phyloP scores from a whole-genome alignment of 2,329 filamentous ascomycete species.

The Ramularia endophylla region DNA sequence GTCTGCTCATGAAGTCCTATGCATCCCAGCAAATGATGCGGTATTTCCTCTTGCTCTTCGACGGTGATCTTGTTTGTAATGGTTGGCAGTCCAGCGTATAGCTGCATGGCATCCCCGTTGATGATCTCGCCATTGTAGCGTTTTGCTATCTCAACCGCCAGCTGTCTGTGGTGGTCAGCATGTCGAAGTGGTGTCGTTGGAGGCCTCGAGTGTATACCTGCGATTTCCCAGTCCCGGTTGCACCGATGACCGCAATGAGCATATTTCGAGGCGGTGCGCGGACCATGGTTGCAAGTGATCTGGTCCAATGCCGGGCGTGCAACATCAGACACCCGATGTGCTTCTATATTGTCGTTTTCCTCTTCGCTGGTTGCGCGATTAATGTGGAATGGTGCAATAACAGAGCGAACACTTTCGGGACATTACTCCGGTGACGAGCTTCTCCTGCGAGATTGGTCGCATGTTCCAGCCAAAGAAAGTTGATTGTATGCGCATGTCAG shows the following conservation, averaged over 20 bases:
- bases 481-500: too few relatives aligned
- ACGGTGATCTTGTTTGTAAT: slow-evolving; percentile 88
- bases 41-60: slow-evolving; percentile 70
- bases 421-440: too few relatives aligned
- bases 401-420: too few relatives aligned
- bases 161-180: slow-evolving; percentile 50
- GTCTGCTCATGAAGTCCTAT: slow-evolving; percentile 70
- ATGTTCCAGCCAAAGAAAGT: too few relatives aligned
- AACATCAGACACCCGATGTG: too few relatives aligned
- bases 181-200: background rate
- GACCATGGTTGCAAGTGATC: slow-evolving; percentile 17
- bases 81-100: slow-evolving; percentile 85
- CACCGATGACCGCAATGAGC: slow-evolving; percentile 75
- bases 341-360: too few relatives aligned
- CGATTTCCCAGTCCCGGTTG: slow-evolving; percentile 90
- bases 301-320: slow-evolving; percentile 4
- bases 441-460: too few relatives aligned
- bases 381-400: too few relatives aligned
- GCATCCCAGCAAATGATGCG: slow-evolving; percentile 81
- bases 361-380: too few relatives aligned
- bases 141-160: slow-evolving; percentile 80
- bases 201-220: slow-evolving; percentile 52
- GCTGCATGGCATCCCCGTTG: slow-evolving; percentile 97
- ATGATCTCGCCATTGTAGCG: slow-evolving; percentile 88
- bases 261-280: slow-evolving; percentile 39